phyloP scores from a whole-genome alignment of 1,284 basidiomycete species.

The Volvariella volvacea region DNA sequence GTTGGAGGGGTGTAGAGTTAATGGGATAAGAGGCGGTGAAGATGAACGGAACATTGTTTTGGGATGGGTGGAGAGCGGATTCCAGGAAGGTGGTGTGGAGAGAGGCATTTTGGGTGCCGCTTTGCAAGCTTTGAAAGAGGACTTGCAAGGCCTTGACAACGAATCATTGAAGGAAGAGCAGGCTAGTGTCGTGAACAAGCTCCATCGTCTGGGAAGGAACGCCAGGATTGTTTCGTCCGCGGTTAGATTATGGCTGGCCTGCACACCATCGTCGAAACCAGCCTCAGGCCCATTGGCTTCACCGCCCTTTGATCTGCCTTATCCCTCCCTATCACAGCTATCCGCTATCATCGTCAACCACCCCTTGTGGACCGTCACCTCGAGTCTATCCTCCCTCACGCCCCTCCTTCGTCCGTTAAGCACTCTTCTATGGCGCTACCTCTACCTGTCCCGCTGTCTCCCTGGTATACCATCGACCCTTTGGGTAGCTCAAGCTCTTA shows the following conservation, averaged over 20 bases:
- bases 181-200: conserved; percentile 2
- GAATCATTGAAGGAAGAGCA: conserved; percentile 5
- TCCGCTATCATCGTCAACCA: conserved; percentile 44
- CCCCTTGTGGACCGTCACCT: conserved; percentile 36
- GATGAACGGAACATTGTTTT: conserved; percentile 47
- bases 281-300: conserved; percentile 23
- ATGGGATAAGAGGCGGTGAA: conserved; percentile 61
- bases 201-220: conserved; percentile 21
- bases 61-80: conserved; percentile 10
- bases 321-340: conserved; percentile 43
- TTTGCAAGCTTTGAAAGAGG: conserved; percentile 26
- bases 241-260: conserved; percentile 60
- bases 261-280: conserved; percentile 32
- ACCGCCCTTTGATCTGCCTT: conserved; percentile 53
- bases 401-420: conserved; percentile 46
- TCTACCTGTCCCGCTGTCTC: conserved; percentile 46
- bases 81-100: conserved; percentile 22
- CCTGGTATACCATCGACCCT: conserved; percentile 47
- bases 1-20: conserved; percentile 70
- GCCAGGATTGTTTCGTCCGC: conserved; percentile 37
- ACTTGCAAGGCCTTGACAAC: conserved; percentile 16
- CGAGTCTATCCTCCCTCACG: conserved; percentile 19
- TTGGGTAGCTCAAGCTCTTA: conserved; percentile 61
- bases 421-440: conserved; percentile 43
- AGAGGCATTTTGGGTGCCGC: conserved; percentile 27